Conservation (phyloP, 768 basidiomycete species). For the Macrolepiota dolichaula region DNA sequence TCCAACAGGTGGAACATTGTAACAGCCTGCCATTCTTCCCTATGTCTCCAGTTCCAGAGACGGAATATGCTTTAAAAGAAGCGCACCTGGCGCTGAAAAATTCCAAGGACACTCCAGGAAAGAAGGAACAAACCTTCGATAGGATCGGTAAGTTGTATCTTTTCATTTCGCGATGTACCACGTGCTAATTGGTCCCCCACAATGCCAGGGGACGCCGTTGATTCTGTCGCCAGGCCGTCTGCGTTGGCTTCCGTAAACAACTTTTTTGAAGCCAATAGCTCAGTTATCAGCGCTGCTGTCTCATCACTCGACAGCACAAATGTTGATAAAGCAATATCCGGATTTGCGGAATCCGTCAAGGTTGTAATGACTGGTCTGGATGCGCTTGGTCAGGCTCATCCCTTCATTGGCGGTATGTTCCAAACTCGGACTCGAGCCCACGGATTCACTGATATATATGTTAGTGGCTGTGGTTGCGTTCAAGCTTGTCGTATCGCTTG, state of each 20-base stretch:
- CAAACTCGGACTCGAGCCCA: neutral
- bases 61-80: neutral
- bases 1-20: no score
- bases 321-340: conserved; percentile 24
- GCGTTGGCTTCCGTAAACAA: conserved; percentile 14
- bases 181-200: neutral
- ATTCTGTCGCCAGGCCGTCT: neutral
- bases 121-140: conserved; percentile 1
- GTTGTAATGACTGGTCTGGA: conserved; percentile 28
- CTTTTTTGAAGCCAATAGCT: conserved; percentile 19
- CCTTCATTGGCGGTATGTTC: conserved; percentile 31
- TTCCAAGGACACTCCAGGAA: neutral
- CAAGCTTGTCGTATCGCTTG: conserved; percentile 43
- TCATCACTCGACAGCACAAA: conserved; percentile 11
- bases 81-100: neutral
- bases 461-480: conserved; percentile 48
- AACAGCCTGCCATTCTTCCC: no score
- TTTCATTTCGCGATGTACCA: no score
- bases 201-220: neutral
- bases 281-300: neutral
- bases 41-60: neutral
- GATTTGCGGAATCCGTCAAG: conserved; percentile 25
- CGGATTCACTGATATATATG: neutral
- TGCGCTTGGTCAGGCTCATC: conserved; percentile 30
- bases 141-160: neutral